A percentile compares a stretch with the other conserved stretches of the same genome.
phyloP scores from a whole-genome alignment of 2,329 filamentous ascomycete species.

The Scytalidium sp. region DNA sequence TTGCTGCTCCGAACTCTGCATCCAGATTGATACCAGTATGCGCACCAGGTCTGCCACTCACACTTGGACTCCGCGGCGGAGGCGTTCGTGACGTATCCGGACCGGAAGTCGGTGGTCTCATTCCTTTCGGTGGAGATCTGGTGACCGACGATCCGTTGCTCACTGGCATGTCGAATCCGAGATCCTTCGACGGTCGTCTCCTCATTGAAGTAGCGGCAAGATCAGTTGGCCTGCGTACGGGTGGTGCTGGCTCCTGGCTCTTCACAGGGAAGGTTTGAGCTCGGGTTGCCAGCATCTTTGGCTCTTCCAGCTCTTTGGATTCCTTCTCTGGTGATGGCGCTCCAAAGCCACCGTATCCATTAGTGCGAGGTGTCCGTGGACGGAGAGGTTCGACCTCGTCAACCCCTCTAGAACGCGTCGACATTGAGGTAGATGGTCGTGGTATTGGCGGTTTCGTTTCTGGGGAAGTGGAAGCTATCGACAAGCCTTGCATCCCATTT shows the following conservation, averaged over 20 bases:
- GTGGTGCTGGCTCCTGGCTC: conserved; percentile 14
- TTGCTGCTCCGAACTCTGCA: conserved; percentile 57
- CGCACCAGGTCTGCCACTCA: conserved; percentile 20
- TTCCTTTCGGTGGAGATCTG: conserved; percentile 10
- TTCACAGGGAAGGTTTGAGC: conserved; percentile 29
- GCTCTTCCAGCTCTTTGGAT: conserved; percentile 34
- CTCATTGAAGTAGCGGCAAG: conserved; percentile 2
- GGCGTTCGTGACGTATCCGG: conserved; percentile 24
- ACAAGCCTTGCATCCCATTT: conserved; percentile 7
- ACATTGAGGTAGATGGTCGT: conserved; percentile 16
- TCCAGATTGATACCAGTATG: conserved; percentile 47
- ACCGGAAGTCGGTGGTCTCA: conserved; percentile 22
- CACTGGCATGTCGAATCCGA: not conserved
- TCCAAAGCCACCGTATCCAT: conserved; percentile 58
- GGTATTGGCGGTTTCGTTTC: conserved; percentile 10
- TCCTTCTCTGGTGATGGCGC: conserved; percentile 37
- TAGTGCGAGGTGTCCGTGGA: conserved; percentile 34
- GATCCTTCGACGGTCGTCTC: conserved; percentile 16
- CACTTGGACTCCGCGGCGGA: conserved; percentile 26
- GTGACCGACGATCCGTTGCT: conserved; percentile 2
- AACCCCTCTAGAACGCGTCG: conserved; percentile 14
- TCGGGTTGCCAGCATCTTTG: conserved; percentile 26
- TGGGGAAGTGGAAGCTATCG: conserved; percentile 7
- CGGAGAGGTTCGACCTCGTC: conserved; percentile 2
- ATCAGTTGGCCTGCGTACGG: conserved; percentile 20